Conservation (phyloP, 306 rosid genomes). For the Senna siamea region DNA sequence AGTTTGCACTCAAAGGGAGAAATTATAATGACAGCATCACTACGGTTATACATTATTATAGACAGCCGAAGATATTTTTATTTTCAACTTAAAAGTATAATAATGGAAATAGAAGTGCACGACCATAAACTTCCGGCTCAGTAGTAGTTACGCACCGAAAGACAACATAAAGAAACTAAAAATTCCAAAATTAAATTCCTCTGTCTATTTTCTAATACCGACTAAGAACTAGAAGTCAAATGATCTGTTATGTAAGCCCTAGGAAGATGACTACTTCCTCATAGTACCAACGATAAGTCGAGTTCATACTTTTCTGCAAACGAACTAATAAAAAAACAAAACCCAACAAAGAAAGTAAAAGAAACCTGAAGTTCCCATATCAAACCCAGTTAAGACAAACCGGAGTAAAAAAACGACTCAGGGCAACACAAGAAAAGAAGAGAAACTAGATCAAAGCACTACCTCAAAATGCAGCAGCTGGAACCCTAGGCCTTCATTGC, state of each 20-base stretch:
- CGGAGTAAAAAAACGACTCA: not conserved
- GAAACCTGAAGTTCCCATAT: not conserved
- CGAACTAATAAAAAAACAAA: not conserved
- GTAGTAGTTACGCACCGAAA: slow-evolving; percentile 3
- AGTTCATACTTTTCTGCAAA: not conserved
- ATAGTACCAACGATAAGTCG: not conserved
- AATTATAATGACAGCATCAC: not conserved
- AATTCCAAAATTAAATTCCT: not conserved
- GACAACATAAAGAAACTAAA: not conserved
- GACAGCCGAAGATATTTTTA: not conserved
- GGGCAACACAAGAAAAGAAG: slow-evolving; percentile 3
- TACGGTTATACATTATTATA: not conserved
- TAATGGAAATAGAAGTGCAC: slow-evolving; percentile 10
- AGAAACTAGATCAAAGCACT: not conserved
- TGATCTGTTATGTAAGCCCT: not conserved
- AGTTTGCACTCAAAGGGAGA: not conserved
- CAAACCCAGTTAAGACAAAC: not conserved
- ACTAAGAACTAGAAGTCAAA: slow-evolving; percentile 29
- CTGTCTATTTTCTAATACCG: not conserved
- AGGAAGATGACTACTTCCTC: not conserved
- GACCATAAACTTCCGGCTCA: slow-evolving; percentile 16
- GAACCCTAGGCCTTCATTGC: slow-evolving; percentile 24
- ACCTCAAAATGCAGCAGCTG: not conserved
- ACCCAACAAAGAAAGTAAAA: too few relatives aligned
- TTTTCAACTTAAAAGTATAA: not conserved